phyloP scores from a whole-genome alignment of 805 yeast genomes.

The Wickerhamomyces queroliae region DNA sequence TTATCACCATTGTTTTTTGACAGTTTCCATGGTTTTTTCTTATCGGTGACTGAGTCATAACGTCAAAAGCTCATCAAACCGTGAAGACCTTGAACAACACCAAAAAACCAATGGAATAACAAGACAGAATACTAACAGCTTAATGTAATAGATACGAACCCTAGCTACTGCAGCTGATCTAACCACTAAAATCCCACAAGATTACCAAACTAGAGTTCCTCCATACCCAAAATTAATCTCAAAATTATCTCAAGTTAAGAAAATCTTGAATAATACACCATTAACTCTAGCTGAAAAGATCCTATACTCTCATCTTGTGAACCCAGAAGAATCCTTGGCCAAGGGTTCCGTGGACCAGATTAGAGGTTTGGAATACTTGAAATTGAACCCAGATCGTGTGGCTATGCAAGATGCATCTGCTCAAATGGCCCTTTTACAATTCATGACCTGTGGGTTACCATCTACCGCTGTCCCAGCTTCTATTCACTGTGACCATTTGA shows the following conservation, averaged over 20 bases:
- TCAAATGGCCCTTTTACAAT: constrained; percentile 97
- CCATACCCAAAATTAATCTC: constrained; percentile 75
- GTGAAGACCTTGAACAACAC: not conserved
- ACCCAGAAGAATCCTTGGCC: constrained; percentile 79
- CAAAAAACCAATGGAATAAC: not conserved
- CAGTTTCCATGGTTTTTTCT: not conserved
- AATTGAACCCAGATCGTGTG: constrained; percentile 93
- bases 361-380: constrained; percentile 87
- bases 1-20: not conserved
- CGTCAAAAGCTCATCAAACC: not conserved
- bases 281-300: constrained; percentile 93
- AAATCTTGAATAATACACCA: constrained; percentile 63
- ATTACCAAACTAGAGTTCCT: constrained; percentile 69
- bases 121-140: not conserved
- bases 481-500: constrained; percentile 96
- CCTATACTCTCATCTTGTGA: constrained; percentile 84
- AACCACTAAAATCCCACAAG: constrained; percentile 39
- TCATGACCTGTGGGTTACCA: constrained; percentile 93
- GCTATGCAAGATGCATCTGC: constrained; percentile 99
- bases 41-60: constrained; percentile 1
- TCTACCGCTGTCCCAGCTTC: constrained; percentile 90
- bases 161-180: constrained; percentile 18
- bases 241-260: constrained; percentile 58
- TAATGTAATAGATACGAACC: constrained; percentile 7
- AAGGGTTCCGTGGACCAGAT: constrained; percentile 44